Evolutionary conservation across 495 filamentous ascomycete species (phyloP), one percentile per base, ranked within the genome.

Genomic region (Podospora fimiseda): DNA sequence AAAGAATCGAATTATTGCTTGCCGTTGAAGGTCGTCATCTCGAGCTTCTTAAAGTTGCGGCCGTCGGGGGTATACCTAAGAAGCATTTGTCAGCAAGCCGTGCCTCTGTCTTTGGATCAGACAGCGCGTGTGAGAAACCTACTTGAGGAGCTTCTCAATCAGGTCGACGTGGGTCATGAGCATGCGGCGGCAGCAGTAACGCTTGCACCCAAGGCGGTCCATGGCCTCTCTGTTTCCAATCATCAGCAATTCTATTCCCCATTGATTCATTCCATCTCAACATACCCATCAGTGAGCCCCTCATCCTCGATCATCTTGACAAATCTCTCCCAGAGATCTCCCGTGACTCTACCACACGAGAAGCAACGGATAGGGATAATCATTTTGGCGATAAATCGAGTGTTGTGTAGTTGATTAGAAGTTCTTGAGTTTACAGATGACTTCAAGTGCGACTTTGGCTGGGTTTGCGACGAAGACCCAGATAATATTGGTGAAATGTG

Each of bases 131-230:
- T 14, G 27, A 11, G 27, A 11, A 11, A 57, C 79, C 60, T 80
- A 97, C 91, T 92, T 89, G 21, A 98, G 79, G 16, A 98, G 80
- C 76, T 98, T 98, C 79, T 98, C 93, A 57, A 98, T 97, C 48
- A 98, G 75, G 66, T 98, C 93, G 56, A 98, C 94, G 68, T 98
- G 93, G n/a, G 93, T 98, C 89, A 98, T 95, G 61, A 98, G 78
- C 93, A 98, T 98, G 65, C 93, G 83, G 43, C 93, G 87, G 72
- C 93, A 98, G 77, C 93, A 98, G 74, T 97, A 98, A 33, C 93
- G 83, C 69, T 89, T 90, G 74, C 91, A 89, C 24, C 89, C 89
- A 8, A 97, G 83, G 55, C 88, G 75, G 65, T 97, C 90, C 85
- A 98, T 91, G 20, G 92, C 93, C 60, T 95, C 89, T 23, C 60